Base-by-base conservation (phyloP, 2,329 filamentous ascomycete genomes). In the Sporothrix sp. region DNA sequence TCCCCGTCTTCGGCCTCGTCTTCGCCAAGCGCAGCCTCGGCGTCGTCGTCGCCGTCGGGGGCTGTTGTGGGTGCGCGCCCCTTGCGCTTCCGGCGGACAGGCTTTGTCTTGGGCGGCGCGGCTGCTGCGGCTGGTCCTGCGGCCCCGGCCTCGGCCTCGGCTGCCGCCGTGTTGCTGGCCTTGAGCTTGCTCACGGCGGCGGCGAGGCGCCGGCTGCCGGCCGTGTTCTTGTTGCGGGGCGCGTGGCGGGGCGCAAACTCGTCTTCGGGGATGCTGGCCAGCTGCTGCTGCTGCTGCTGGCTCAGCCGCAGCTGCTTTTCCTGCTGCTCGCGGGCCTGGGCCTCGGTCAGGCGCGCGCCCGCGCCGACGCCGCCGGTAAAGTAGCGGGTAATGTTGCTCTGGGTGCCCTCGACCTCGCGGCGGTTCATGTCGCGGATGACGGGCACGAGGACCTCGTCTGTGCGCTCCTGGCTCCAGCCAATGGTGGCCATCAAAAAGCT, bases 381-480 rank as follows among this genome's bases (percentile, higher is more conserved):
- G 65, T 83, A 98, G 21, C 82, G 75, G n/a, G 93, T 98, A 57
- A 98, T 95, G 59, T 98, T 98, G 52, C 82, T 83, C 71, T 98
- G 93, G 16, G 91, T 97, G 7, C 93, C 93, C 68, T 97, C 93
- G 25, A 81, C 75, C 57, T 87, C 85, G 35, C 93, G 76, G 4
- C 81, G 79, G 63, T 97, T 97, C 86, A 98, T 95, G 61, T 98
- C 93, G 51, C 83, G 78, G 56, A 98, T 93, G 1, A 98, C 94
- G 0, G 93, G 93, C 1, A 98, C 87, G 2, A 98, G 77, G 2
- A 98, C 86, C 66, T 98, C 93, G 61, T 98, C 93, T 0, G 91
- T 97, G 7, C 89, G 76, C 65, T 97, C 91, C 64, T 85, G 83
- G 50, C 75, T 82, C 93, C 93, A 98, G 0, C 93, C 93, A 58